Conservation (phyloP, 495 filamentous ascomycete genomes). For the Hypoxylon intermedium region DNA sequence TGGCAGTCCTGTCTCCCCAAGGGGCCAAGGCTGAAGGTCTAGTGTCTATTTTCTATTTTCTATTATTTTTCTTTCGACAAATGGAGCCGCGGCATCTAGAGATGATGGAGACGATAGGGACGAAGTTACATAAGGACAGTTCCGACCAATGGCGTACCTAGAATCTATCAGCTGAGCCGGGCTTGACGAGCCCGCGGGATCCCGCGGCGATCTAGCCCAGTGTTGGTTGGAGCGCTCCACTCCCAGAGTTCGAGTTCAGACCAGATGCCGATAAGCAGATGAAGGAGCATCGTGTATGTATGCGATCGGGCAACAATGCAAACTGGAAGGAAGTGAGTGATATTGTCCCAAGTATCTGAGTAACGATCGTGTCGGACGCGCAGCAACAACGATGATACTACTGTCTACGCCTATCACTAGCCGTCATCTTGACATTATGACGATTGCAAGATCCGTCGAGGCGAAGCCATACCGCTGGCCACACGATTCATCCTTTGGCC, state of each 20-base stretch:
- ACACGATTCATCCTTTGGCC: neutral
- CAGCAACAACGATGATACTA: neutral
- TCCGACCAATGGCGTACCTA: too few species aligned
- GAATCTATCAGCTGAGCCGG: neutral
- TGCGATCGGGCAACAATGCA: neutral
- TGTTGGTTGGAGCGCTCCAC: neutral
- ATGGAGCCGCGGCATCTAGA: too few species aligned
- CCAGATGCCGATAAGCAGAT: neutral
- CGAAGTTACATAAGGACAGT: too few species aligned
- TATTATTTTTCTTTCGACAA: neutral
- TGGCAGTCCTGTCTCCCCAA: neutral
- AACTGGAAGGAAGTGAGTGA: neutral
- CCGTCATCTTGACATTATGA: neutral
- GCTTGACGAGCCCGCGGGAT: neutral
- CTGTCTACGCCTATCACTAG: neutral
- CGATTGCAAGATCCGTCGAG: neutral
- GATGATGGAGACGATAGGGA: too few species aligned
- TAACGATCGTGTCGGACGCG: neutral
- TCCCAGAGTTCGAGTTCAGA: neutral
- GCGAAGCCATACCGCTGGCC: constrained; percentile 7
- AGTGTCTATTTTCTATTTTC: neutral
- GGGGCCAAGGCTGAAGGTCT: neutral
- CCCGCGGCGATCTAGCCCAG: neutral
- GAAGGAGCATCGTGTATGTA: neutral
- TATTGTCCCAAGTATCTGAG: neutral